phyloP scores from a whole-genome alignment of 306 rosid genomes.

The Ochetophila trinervis region DNA sequence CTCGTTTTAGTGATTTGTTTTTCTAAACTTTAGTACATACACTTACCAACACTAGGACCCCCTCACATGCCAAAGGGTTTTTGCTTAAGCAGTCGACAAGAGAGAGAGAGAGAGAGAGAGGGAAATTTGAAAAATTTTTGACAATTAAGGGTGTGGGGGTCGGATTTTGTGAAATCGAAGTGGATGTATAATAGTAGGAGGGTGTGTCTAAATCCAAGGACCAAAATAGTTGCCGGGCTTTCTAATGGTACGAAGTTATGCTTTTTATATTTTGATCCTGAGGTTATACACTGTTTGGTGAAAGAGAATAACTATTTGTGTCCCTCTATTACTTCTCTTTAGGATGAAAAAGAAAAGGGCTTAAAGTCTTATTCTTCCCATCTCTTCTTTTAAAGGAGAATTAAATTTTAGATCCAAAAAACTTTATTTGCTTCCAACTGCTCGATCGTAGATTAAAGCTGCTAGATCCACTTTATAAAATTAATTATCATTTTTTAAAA shows the following conservation, averaged over 20 bases:
- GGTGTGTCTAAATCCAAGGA: constrained; percentile 49
- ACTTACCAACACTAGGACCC: constrained; percentile 8
- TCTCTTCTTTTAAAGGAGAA: constrained; percentile 66
- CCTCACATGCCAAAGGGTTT: constrained; percentile 5
- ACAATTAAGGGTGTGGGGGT: constrained; percentile 38
- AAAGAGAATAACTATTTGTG: constrained; percentile 35
- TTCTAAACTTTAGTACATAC: background rate
- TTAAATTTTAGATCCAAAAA: background rate
- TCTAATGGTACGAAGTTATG: constrained; percentile 45
- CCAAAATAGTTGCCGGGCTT: constrained; percentile 54
- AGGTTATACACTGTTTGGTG: constrained; percentile 40
- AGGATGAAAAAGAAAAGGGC: constrained; percentile 31
- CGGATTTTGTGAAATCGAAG: constrained; percentile 58
- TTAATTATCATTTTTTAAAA: too few relatives aligned
- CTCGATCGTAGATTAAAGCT: too few relatives aligned
- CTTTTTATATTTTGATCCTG: constrained; percentile 42
- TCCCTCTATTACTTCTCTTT: constrained; percentile 33
- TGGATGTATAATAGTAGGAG: constrained; percentile 42
- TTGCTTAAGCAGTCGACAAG: constrained; percentile 30
- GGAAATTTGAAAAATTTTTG: constrained; percentile 4
- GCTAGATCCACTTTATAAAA: too few relatives aligned
- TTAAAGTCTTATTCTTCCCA: constrained; percentile 26
- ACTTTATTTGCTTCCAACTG: too few relatives aligned
- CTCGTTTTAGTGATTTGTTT: background rate
- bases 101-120: constrained; percentile 29